Evolutionary conservation across 208 protist species (phyloP).

Genomic region (Wallacemonas sp.): DNA sequence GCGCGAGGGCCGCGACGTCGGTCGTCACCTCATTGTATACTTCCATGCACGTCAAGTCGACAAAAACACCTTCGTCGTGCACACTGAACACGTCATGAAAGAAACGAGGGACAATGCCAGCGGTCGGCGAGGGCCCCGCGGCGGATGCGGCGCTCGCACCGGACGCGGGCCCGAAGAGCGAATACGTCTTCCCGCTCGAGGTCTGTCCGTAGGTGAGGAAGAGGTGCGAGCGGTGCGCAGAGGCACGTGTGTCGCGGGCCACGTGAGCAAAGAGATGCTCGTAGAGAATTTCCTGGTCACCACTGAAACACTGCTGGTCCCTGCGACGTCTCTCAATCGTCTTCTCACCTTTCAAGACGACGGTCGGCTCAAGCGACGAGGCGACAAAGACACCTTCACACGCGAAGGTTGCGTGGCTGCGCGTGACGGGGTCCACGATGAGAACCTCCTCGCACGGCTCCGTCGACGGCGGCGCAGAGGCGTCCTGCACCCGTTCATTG

Average conservation of each 20-base stretch:
- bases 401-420: constrained; percentile 29
- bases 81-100: constrained; percentile 39
- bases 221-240: not conserved
- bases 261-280: not conserved
- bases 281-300: constrained; percentile 34
- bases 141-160: not conserved
- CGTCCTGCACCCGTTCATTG: not conserved
- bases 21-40: constrained; percentile 78
- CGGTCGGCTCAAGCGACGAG: not conserved
- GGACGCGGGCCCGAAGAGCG: constrained; percentile 49
- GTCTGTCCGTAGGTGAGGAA: constrained; percentile 87
- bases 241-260: not conserved
- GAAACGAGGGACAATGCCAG: constrained; percentile 59
- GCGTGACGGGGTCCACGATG: constrained; percentile 31
- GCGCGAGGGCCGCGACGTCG: constrained; percentile 56
- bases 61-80: constrained; percentile 3
- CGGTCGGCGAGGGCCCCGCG: not conserved
- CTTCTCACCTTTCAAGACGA: not conserved
- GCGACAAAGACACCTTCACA: constrained; percentile 40
- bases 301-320: not conserved
- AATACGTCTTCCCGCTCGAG: constrained; percentile 83
- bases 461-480: not conserved
- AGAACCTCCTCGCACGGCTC: constrained; percentile 11
- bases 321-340: not conserved
- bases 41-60: constrained; percentile 72